Evolutionary conservation across 1,284 basidiomycete genomes (phyloP), one percentile per base, ranked within the genome.

Genomic region (Meripilus lineatus): DNA sequence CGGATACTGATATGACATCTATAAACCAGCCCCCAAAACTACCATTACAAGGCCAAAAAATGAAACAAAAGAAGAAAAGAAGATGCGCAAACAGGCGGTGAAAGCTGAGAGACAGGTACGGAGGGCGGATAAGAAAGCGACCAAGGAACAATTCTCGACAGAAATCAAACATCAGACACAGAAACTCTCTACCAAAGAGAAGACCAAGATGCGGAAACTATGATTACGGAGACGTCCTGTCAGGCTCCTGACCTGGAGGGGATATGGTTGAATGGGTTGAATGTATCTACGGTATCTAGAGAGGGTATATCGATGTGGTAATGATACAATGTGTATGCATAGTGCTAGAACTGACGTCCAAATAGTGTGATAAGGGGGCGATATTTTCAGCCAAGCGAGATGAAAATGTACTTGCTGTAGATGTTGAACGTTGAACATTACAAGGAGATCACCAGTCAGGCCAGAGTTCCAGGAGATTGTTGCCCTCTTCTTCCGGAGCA

Each of bases 1-100:
- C 25, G 4, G 17, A 24, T 15, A n/a, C n/a, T 26, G 38, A 34
- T 28, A 24, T 22, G n/a, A 14, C 25, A n/a, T 20, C 2, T 15
- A 30, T 26, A 23, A 15, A 34, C 21, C 46, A 76, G 66, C 44
- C 50, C 53, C 50, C 28, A 67, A 62, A 28, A 64, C 68, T 46
- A 80, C 84, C 1, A 63, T 90, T 42, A 66, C 77, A n/a, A 77
- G 94, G 20, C 69, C 81, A 1, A 84, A 84, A 50, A 74, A 82
- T 50, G 96, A 99, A 66, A 76, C 81, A 3, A 79, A 80, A 45
- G 93, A 93, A 53, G 92, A 90, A 36, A 92, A 91, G 65, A 92
- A 84, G 57, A 79, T 81, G 0, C 79, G 96, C 17, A 99, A 99
- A 64, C 73, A 79, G n/a, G 84, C 82, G 1, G 80, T 93, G 28